Evolutionary conservation across 129 eudicot genomes (phyloP).

Genomic region (Chrysanthemum makinoi): DNA sequence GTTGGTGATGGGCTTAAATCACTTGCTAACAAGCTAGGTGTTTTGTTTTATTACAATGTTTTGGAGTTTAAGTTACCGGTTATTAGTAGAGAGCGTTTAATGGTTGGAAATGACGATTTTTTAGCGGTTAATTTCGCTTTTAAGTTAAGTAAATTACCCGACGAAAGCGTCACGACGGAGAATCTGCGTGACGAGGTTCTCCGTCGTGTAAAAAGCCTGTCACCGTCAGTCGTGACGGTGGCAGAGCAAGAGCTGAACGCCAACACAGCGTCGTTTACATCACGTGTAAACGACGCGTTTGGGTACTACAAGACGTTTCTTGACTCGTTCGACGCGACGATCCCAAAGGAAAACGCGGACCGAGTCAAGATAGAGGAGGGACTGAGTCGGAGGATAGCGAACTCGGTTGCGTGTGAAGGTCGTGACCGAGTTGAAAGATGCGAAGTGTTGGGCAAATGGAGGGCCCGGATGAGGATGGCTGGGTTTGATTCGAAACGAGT

Average conservation of each 20-base stretch:
- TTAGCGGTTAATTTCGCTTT: slow-evolving; percentile 82
- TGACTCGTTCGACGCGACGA: slow-evolving; percentile 67
- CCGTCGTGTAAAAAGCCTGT: slow-evolving; percentile 67
- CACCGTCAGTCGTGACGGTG: slow-evolving; percentile 69
- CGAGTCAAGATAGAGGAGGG: slow-evolving; percentile 78
- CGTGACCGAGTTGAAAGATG: slow-evolving; percentile 90
- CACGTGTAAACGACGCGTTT: slow-evolving; percentile 67
- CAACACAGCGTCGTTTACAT: slow-evolving; percentile 66
- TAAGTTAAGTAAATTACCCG: slow-evolving; percentile 62
- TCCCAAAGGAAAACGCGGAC: slow-evolving; percentile 45
- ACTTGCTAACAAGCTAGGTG: slow-evolving; percentile 46
- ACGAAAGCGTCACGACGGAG: slow-evolving; percentile 92
- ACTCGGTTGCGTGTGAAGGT: slow-evolving; percentile 97
- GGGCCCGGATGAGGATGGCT: slow-evolving; percentile 97
- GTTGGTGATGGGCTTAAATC: slow-evolving; percentile 48
- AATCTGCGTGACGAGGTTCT: slow-evolving; percentile 76
- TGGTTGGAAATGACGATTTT: slow-evolving; percentile 45
- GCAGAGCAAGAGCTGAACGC: slow-evolving; percentile 80
- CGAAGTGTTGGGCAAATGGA: slow-evolving; percentile 97
- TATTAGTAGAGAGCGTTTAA: slow-evolving; percentile 40
- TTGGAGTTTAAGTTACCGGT: slow-evolving; percentile 36
- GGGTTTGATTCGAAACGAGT: slow-evolving; percentile 52
- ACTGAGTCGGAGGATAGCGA: slow-evolving; percentile 68
- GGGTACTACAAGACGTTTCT: slow-evolving; percentile 60
- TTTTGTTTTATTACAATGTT: slow-evolving; percentile 41